phyloP scores from a whole-genome alignment of 176 grass and related monocot species.

The Alopecurus myosuroides region DNA sequence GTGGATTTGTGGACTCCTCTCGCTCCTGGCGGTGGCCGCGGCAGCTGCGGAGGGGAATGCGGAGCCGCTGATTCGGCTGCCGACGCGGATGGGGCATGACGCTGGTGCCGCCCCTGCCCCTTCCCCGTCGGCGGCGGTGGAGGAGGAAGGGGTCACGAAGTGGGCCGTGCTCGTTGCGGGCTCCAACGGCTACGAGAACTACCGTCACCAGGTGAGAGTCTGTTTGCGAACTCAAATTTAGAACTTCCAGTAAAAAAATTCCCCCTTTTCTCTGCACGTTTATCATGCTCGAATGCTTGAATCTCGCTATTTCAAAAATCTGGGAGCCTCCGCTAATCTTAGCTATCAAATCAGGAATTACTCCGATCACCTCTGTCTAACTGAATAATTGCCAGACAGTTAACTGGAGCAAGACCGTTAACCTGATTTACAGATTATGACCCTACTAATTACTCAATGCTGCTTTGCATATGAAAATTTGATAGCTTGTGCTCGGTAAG shows the following conservation, averaged over 20 bases:
- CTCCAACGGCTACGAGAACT: conserved; percentile 78
- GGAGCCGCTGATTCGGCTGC: conserved; percentile 66
- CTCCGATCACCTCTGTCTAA: too few species aligned
- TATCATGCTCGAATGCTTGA: background rate
- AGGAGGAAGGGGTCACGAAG: conserved; percentile 39
- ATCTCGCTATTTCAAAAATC: background rate
- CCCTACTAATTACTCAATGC: background rate
- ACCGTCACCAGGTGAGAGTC: conserved; percentile 73
- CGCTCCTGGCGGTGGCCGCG: conserved; percentile 24
- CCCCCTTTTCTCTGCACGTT: background rate
- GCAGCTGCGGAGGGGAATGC: conserved; percentile 21
- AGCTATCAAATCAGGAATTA: too few species aligned
- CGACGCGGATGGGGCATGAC: conserved; percentile 21
- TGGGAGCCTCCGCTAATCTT: too few species aligned
- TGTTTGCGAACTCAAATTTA: background rate
- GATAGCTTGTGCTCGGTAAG: background rate
- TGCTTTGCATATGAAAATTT: background rate
- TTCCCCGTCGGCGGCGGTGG: background rate
- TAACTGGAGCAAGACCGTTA: background rate
- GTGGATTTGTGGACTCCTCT: conserved; percentile 28
- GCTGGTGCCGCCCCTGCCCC: background rate
- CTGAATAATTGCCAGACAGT: background rate
- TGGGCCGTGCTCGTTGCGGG: conserved; percentile 96
- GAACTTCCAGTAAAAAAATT: background rate
- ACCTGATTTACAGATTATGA: background rate